phyloP scores from a whole-genome alignment of 306 rosid species.

The Hylodesmum podocarpum region DNA sequence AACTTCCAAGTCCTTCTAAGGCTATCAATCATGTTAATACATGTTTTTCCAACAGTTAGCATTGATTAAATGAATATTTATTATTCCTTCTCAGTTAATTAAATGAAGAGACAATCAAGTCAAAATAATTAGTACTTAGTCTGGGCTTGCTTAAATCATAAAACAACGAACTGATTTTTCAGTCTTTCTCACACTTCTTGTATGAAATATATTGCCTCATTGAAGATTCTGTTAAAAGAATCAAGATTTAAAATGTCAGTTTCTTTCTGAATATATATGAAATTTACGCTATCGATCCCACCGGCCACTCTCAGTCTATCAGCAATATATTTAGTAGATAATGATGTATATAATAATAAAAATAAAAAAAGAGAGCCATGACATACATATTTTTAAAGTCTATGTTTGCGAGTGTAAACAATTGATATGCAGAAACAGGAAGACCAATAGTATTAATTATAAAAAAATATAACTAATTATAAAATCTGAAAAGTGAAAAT shows the following conservation, averaged over 20 bases:
- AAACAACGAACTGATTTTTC: constrained; percentile 34
- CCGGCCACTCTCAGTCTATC: constrained; percentile 17
- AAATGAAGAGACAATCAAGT: constrained; percentile 40
- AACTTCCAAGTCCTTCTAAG: constrained; percentile 18
- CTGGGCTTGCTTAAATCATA: constrained; percentile 46
- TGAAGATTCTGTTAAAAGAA: constrained; percentile 43
- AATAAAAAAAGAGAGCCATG: background rate
- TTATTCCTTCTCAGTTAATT: constrained; percentile 46
- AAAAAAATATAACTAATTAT: too few species aligned
- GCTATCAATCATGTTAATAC: constrained; percentile 41
- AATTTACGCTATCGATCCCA: constrained; percentile 40
- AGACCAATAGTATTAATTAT: background rate
- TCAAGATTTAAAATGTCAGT: constrained; percentile 17
- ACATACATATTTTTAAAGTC: background rate
- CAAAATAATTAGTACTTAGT: constrained; percentile 44
- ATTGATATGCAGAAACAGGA: background rate
- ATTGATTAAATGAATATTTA: constrained; percentile 4
- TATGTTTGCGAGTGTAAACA: background rate
- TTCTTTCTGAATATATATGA: constrained; percentile 8
- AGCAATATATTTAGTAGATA: background rate
- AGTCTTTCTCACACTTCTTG: constrained; percentile 41
- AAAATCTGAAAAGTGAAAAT: too few species aligned
- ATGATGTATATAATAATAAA: background rate
- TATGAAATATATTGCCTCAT: background rate
- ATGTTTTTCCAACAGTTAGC: constrained; percentile 54